Conservation (phyloP, 2,329 filamentous ascomycete genomes). For the Zymoseptoria crescenta region DNA sequence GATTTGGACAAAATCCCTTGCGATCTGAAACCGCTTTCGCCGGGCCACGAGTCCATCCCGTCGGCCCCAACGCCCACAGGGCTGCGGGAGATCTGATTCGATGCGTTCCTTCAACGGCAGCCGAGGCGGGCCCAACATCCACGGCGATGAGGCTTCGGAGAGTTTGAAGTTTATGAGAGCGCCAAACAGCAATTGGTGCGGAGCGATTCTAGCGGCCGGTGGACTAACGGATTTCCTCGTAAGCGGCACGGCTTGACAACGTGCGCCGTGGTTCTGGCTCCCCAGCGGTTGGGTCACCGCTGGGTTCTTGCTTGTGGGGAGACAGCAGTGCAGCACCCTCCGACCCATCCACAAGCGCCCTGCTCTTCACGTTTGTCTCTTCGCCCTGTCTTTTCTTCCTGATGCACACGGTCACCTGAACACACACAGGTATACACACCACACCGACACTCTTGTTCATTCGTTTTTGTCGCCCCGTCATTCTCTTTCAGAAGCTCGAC, state of each 20-base stretch:
- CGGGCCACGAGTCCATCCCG: not conserved
- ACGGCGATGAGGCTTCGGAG: not conserved
- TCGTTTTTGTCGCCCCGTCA: not conserved
- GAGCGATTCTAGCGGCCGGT: not conserved
- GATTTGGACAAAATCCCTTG: too few relatives aligned
- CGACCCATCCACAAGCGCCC: not conserved
- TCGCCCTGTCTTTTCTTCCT: not conserved
- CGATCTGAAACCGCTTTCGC: not conserved
- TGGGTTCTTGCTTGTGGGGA: not conserved
- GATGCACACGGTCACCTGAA: not conserved
- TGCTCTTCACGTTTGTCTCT: not conserved
- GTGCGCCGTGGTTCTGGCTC: not conserved
- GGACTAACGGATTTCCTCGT: not conserved
- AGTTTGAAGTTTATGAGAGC: not conserved
- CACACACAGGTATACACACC: not conserved
- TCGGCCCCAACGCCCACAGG: not conserved
- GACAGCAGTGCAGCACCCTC: not conserved
- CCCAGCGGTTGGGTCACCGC: not conserved
- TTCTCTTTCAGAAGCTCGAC: not conserved
- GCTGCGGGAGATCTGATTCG: not conserved
- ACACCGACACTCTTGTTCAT: not conserved
- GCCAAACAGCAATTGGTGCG: not conserved
- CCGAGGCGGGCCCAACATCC: not conserved
- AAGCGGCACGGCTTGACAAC: not conserved
- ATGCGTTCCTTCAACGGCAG: not conserved